A percentile compares a stretch with the other conserved stretches of the same genome.
phyloP scores from a whole-genome alignment of 108 stramenopile species.

The Nitzschia palea region DNA sequence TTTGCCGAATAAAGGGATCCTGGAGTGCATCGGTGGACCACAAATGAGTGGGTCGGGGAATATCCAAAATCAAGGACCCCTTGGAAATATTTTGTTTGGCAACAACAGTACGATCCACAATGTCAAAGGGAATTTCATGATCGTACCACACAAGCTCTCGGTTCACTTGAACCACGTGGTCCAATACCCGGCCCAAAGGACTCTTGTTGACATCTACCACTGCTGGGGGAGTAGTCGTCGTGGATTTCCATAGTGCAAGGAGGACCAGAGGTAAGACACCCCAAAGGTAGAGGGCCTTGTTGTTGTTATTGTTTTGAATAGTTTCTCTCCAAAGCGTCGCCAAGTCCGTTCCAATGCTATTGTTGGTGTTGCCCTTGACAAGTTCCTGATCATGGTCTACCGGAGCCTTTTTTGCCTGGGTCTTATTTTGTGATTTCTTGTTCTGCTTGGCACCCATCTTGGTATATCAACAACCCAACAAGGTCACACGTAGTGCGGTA shows the following conservation, averaged over 20 bases:
- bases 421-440: too few species aligned
- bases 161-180: background rate
- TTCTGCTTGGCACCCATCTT: too few species aligned
- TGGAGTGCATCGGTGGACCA: slow-evolving; percentile 76
- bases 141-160: background rate
- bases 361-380: too few species aligned
- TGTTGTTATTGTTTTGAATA: background rate
- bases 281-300: background rate
- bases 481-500: too few species aligned
- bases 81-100: slow-evolving; percentile 19
- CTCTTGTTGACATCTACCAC: too few species aligned
- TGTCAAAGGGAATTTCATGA: background rate
- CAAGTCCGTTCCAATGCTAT: too few species aligned
- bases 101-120: background rate
- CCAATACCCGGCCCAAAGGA: too few species aligned
- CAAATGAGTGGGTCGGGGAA: slow-evolving; percentile 63
- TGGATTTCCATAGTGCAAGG: background rate
- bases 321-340: too few species aligned
- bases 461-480: too few species aligned
- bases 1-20: slow-evolving; percentile 42
- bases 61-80: slow-evolving; percentile 31
- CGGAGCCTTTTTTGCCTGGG: too few species aligned
- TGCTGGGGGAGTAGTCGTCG: background rate
- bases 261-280: background rate
- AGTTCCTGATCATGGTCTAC: too few species aligned